A percentile compares a stretch with the other conserved stretches of the same genome.
Evolutionary conservation across 139 green algal species (phyloP).

Genomic region (Pleodorina starrii): DNA sequence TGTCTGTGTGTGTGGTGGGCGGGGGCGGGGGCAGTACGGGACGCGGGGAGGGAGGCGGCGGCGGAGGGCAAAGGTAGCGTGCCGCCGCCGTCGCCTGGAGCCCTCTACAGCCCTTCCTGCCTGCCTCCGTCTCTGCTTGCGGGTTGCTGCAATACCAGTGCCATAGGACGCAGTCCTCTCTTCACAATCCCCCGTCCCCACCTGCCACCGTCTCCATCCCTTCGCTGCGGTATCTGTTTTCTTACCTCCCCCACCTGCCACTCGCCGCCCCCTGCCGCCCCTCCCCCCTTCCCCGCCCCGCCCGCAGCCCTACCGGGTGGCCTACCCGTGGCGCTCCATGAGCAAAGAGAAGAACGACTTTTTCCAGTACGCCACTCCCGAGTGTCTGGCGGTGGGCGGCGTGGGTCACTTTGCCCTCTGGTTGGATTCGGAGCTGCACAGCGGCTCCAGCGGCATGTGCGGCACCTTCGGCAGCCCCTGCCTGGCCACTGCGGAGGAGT

Average conservation of each 20-base stretch:
- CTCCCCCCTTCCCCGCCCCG: neutral
- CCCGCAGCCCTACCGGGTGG: conserved; percentile 67
- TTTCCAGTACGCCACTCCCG: conserved; percentile 78
- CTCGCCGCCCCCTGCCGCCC: neutral
- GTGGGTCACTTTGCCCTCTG: conserved; percentile 81
- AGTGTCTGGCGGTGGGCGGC: conserved; percentile 79
- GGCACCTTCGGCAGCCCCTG: conserved; percentile 76
- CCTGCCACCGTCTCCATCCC: neutral
- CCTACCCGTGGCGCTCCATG: conserved; percentile 68
- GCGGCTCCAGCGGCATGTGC: conserved; percentile 63
- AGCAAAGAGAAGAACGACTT: conserved; percentile 80
- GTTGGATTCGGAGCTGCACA: conserved; percentile 82
- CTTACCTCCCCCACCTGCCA: neutral
- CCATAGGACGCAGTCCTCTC: too few relatives aligned
- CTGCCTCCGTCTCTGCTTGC: too few relatives aligned
- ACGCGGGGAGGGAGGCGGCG: too few relatives aligned
- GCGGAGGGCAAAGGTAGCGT: too few relatives aligned
- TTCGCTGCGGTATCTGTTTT: too few relatives aligned
- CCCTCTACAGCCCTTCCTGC: too few relatives aligned
- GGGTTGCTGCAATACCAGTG: too few relatives aligned
- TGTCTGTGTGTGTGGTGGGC: too few relatives aligned
- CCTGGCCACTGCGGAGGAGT: conserved; percentile 69
- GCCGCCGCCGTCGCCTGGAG: too few relatives aligned
- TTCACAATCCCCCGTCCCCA: neutral
- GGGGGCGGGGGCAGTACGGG: too few relatives aligned